Base-by-base conservation (phyloP, 2,329 filamentous ascomycete genomes). In the Fusarium aywerte region DNA sequence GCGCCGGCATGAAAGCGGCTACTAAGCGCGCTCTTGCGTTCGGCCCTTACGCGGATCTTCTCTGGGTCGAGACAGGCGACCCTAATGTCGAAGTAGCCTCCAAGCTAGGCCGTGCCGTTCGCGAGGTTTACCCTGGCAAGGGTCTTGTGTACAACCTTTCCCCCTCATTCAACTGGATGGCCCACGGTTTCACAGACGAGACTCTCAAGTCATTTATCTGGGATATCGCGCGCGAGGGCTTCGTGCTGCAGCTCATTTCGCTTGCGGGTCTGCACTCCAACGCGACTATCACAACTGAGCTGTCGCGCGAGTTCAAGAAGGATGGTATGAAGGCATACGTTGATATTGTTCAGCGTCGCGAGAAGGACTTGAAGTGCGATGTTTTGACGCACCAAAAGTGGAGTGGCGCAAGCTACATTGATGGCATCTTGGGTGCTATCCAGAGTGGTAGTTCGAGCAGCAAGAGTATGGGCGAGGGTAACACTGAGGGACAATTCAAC, bases 161-260 rank as follows among this genome's bases (percentile, higher is more conserved):
- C 6, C 96, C 96, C 1, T 97, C 92, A 10, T 99, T 99, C 86
- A 98, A 99, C 84, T 99, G 96, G 96, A 96, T 96, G 88, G 89
- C 89, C 12, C 94, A 98, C 76, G 96, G 95, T 29, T 99, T 98
- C 80, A 90, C 87, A 4, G 89, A 93, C 67, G 89, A 88, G 63
- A 90, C 90, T 7, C 85, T 99, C 55, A 93, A 91, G 81, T 93
- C 88, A 7, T 99, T 99, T 78, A 92, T 99, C 73, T 98, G 95
- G 95, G 95, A 98, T 77, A 88, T 99, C 68, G 96, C 94, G 10
- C 89, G 90, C 76, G 91, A 97, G 73, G 95, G 95, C 62, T 95
- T 89, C 76, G 88, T 88, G 11, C 79, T 90, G 72, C 89, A 91
- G 80, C 83, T 91, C 27, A 86, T 91, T 61, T 89, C 87, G 16